Evolutionary conservation across 2,329 filamentous ascomycete genomes (phyloP).

Genomic region (Mollisia scopiformis): DNA sequence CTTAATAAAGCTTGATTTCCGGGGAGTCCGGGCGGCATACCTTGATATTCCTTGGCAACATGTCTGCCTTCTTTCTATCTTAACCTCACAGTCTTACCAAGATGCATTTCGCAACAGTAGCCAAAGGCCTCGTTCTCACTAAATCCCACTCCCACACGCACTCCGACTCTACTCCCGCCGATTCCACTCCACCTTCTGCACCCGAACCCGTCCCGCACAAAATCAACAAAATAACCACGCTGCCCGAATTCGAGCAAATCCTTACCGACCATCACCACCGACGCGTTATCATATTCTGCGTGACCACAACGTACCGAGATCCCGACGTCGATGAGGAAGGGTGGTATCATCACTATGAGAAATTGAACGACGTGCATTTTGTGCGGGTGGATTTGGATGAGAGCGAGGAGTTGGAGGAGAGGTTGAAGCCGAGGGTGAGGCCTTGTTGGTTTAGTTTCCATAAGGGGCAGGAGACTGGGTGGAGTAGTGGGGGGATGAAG

Average conservation of each 20-base stretch:
- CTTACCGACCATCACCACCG: slow-evolving; percentile 16
- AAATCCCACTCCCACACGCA: not conserved
- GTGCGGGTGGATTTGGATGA: slow-evolving; percentile 11
- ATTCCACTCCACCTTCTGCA: not conserved
- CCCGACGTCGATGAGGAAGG: slow-evolving; percentile 9
- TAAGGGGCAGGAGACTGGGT: slow-evolving; percentile 14
- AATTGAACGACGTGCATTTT: slow-evolving; percentile 12
- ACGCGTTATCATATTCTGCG: slow-evolving; percentile 9
- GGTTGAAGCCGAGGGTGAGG: slow-evolving; percentile 12
- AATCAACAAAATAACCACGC: slow-evolving; percentile 1
- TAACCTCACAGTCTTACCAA: not conserved
- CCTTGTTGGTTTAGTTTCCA: slow-evolving; percentile 20
- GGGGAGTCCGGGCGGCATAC: not conserved
- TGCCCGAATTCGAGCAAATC: slow-evolving; percentile 13
- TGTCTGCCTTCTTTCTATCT: not conserved
- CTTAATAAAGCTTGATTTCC: not conserved
- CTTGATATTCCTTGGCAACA: not conserved
- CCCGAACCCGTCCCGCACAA: not conserved
- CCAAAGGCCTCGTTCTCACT: not conserved
- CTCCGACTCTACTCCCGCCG: not conserved
- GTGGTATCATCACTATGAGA: slow-evolving; percentile 18
- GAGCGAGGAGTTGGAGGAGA: slow-evolving; percentile 9
- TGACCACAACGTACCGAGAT: slow-evolving; percentile 8
- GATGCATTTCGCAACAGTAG: slow-evolving; percentile 1
- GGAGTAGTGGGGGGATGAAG: slow-evolving; percentile 16